Conservation (phyloP, 2,329 filamentous ascomycete genomes). For the Sordariomycetes sp. region DNA sequence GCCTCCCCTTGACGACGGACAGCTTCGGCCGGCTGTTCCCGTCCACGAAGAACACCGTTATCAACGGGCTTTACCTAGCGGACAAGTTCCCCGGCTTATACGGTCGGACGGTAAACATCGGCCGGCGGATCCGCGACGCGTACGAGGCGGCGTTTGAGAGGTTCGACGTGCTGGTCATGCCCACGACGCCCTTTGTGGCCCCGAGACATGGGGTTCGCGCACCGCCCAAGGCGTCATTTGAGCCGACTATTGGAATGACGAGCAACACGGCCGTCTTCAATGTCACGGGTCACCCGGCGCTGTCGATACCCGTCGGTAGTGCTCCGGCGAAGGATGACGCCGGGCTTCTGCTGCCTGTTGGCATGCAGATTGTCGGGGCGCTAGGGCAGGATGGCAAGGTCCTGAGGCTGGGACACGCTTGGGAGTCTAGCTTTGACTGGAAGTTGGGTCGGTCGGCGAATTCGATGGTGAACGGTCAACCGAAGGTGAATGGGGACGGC, state of each 20-base stretch:
- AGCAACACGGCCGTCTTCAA: conserved; percentile 45
- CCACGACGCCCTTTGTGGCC: conserved; percentile 32
- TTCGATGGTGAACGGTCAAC: background rate
- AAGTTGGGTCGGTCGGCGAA: conserved; percentile 8
- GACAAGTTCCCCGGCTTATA: conserved; percentile 29
- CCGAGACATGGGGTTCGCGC: conserved; percentile 24
- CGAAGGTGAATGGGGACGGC: background rate
- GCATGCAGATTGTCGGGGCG: conserved; percentile 40
- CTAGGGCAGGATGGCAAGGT: conserved; percentile 35
- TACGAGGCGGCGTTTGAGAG: conserved; percentile 25
- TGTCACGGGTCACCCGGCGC: conserved; percentile 40
- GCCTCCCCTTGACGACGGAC: conserved; percentile 29
- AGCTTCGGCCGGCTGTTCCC: conserved; percentile 37
- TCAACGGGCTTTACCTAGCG: conserved; percentile 33
- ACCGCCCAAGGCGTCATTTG: conserved; percentile 28
- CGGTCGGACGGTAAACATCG: conserved; percentile 33
- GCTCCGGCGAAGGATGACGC: conserved; percentile 23
- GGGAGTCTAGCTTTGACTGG: conserved; percentile 32
- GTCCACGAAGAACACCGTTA: conserved; percentile 39
- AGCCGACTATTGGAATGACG: conserved; percentile 37
- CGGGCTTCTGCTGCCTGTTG: conserved; percentile 29
- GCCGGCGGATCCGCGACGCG: conserved; percentile 28
- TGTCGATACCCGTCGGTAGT: conserved; percentile 36
- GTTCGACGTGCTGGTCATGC: conserved; percentile 32
- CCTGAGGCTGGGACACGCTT: conserved; percentile 27